Base-by-base conservation (phyloP, 306 rosid genomes). In the Gastrolobium bilobum region DNA sequence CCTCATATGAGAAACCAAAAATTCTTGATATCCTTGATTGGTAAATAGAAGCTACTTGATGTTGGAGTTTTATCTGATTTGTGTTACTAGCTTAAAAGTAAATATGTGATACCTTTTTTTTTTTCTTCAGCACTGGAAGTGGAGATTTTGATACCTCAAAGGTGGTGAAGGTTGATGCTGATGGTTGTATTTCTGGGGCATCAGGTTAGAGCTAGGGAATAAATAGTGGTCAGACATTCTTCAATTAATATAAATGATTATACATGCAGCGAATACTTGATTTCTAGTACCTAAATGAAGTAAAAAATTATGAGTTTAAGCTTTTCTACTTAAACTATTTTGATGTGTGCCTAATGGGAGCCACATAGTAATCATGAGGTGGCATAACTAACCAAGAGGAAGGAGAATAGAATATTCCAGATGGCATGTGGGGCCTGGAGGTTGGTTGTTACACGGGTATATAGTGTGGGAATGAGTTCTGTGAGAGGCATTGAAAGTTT, bases 131-230 rank as follows among this genome's bases (percentile, higher is more conserved):
- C 74, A 77, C 92, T 9, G 92, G 97, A 52, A 91, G 97, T 75
- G 97, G 97, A 34, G 97, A 91, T 78, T 0, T 20, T 20, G 26
- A 20, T 20, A 20, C 26, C 26, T 20, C 26, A 20, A 20, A 20
- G 26, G 26, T 88, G 76, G 94, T 89, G 74, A 91, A 86, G 83
- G 88, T 91, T 5, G 94, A 88, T 50, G 83, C 81, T 29, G 84
- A 88, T 43, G 91, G 90, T 72, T 75, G 79, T 62, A 86, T 91
- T 46, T 15, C 48, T 61, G 97, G 97, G 68, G 94, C 91, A 74
- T 89, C 94, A 53, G 97, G 94, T 89, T 71, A 75, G 74, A 85
- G 76, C 75, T 10, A 8, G 61, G 10, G 82, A 79, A 39, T 51
- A 65, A 42, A 42, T 65, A 9, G 38, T 40, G 30, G 14, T 40